These are phyloP conservation scores for Mrakia hoshinonis DNA, from an alignment of 768 basidiomycete genomes.

Conservation along the genomic window DNA sequence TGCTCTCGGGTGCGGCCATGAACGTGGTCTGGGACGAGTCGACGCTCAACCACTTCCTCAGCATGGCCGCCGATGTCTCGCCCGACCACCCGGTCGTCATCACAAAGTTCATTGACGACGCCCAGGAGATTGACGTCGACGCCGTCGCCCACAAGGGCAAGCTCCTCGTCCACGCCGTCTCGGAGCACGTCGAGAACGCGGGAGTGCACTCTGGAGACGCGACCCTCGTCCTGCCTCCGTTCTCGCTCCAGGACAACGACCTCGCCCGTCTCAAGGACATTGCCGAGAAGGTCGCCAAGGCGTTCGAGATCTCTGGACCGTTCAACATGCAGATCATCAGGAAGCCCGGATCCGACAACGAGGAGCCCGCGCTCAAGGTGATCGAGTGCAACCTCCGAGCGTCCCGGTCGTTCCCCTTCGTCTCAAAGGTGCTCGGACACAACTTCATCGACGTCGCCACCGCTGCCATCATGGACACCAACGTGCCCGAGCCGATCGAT, in stretches of 20 bases:
- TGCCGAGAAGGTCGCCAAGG: slow-evolving; percentile 85
- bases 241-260: slow-evolving; percentile 64
- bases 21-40: slow-evolving; percentile 94
- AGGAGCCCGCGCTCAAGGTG: slow-evolving; percentile 73
- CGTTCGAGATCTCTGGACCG: slow-evolving; percentile 93
- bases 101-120: slow-evolving; percentile 96
- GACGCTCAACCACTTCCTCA: slow-evolving; percentile 79
- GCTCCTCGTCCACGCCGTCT: slow-evolving; percentile 88
- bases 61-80: slow-evolving; percentile 92
- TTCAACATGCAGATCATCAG: slow-evolving; percentile 99
- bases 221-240: slow-evolving; percentile 90
- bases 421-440: slow-evolving; percentile 91
- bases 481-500: slow-evolving; percentile 85
- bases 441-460: slow-evolving; percentile 96
- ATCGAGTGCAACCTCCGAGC: slow-evolving; percentile 98
- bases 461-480: slow-evolving; percentile 69
- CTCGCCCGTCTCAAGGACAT: slow-evolving; percentile 84
- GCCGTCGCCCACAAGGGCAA: slow-evolving; percentile 89
- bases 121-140: slow-evolving; percentile 96
- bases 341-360: slow-evolving; percentile 54
- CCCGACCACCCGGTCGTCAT: slow-evolving; percentile 96
- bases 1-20: slow-evolving; percentile 98
- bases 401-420: slow-evolving; percentile 90
- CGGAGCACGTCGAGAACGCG: slow-evolving; percentile 97
- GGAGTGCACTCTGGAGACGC: slow-evolving; percentile 99